Conservation (phyloP, 2,329 filamentous ascomycete species). For the Pseudogymnoascus sp. region DNA sequence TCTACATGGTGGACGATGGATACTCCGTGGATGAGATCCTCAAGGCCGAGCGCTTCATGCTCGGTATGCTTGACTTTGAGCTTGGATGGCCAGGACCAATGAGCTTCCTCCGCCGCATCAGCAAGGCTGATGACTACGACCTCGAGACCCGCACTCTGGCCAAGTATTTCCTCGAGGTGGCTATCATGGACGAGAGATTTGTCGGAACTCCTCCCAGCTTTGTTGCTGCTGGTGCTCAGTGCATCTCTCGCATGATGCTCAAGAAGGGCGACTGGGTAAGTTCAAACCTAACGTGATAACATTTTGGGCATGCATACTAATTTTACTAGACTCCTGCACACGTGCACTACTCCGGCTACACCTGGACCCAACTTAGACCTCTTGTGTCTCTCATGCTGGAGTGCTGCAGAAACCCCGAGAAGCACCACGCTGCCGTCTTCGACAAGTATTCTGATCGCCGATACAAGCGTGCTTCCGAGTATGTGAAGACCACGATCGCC, state of each 20-base stretch:
- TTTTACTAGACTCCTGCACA: conserved; percentile 63
- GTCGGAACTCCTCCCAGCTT: conserved; percentile 87
- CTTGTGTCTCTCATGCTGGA: conserved; percentile 74
- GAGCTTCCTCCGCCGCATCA: conserved; percentile 94
- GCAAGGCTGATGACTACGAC: conserved; percentile 97
- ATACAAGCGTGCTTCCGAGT: conserved; percentile 76
- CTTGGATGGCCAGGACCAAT: conserved; percentile 98
- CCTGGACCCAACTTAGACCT: conserved; percentile 71
- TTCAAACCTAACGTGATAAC: conserved; percentile 17
- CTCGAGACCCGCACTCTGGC: conserved; percentile 89
- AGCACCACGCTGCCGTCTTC: conserved; percentile 79
- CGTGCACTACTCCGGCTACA: conserved; percentile 90
- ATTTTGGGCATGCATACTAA: conserved; percentile 29
- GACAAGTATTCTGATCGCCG: conserved; percentile 87
- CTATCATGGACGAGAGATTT: conserved; percentile 96
- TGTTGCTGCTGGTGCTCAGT: conserved; percentile 84
- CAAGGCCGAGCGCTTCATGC: conserved; percentile 96
- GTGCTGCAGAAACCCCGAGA: conserved; percentile 72
- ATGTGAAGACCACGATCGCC: conserved; percentile 67
- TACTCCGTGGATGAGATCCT: conserved; percentile 88
- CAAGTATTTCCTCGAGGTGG: conserved; percentile 96
- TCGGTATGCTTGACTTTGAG: conserved; percentile 91
- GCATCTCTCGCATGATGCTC: conserved; percentile 79
- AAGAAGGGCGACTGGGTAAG: conserved; percentile 90
- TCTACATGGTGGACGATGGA: conserved; percentile 94